These are phyloP conservation scores for Candida maesae DNA, from an alignment of 805 yeast species.

Conservation along the genomic window DNA sequence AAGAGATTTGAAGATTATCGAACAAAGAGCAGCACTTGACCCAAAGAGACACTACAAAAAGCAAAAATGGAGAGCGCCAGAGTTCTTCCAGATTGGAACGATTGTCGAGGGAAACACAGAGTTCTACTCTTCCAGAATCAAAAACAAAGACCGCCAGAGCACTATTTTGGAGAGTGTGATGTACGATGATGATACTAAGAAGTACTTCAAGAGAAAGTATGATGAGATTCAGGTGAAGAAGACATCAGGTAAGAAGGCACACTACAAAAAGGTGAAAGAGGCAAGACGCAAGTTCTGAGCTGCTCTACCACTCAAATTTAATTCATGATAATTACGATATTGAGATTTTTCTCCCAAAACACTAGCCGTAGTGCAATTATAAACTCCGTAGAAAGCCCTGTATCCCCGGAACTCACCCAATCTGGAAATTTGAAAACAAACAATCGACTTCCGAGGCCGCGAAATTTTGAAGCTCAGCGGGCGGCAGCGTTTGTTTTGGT, in stretches of 20 bases:
- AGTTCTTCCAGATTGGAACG: conserved; percentile 85
- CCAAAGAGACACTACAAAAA: conserved; percentile 95
- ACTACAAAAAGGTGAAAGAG: conserved; percentile 58
- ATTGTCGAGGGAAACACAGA: conserved; percentile 80
- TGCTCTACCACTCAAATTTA: no score
- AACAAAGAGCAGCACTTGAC: conserved; percentile 87
- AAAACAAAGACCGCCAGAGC: conserved; percentile 67
- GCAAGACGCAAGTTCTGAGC: conserved; percentile 48
- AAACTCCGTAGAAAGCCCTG: no score
- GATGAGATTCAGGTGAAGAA: conserved; percentile 66
- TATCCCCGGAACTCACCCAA: conserved; percentile 10
- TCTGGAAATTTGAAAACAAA: conserved; percentile 14
- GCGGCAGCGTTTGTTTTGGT: conserved; percentile 10
- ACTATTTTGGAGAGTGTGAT: conserved; percentile 81
- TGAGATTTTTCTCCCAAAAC: no score
- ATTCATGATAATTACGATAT: no score
- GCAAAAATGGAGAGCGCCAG: conserved; percentile 73
- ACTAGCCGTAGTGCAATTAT: no score
- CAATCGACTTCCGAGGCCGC: neutral
- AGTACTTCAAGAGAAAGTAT: conserved; percentile 83
- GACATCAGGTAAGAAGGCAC: conserved; percentile 61
- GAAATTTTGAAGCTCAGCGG: conserved; percentile 9
- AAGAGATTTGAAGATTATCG: conserved; percentile 72
- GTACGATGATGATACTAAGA: conserved; percentile 62
- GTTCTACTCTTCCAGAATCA: conserved; percentile 62